Evolutionary conservation across 2,329 filamentous ascomycete species (phyloP), one percentile per base, ranked within the genome.

Genomic region (Colletotrichum incanum): DNA sequence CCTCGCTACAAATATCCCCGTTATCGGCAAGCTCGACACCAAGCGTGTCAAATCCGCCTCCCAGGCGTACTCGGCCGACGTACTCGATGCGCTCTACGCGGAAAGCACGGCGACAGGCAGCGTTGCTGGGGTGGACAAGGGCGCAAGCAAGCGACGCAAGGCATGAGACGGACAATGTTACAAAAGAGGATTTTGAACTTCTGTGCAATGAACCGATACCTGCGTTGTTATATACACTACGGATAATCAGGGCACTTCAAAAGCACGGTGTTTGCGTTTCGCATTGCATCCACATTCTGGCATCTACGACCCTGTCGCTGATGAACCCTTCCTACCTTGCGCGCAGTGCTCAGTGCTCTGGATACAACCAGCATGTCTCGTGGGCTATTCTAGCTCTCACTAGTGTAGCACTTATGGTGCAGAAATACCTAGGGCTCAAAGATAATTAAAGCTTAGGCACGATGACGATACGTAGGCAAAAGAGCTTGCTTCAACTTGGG

Each of bases 21-120:
- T 88, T 41, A 87, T 96, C 73, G 93, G 91, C 62, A 86, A 86
- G 76, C 87, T 87, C 41, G 93, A 96, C 77, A 88, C 91, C 47
- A 88, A 89, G 80, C 86, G 87, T 67, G 86, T 86, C n/a, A 79
- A 77, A 72, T 75, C 79, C 49, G 78, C 80, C 3, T 77, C 82
- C 7, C 78, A 82, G 61, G 52, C 70, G 3, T 81, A 82, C 37
- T 83, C 83, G 61, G 79, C 87, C 1, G 85, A 86, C 49, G 81
- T 90, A 56, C 80, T 91, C 68, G 85, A 87, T 69, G 86, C 86
- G 14, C 76, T 86, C 26, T 68, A 67, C 26, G 82, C 83, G 7
- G 81, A 82, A 16, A 80, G 80, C 31, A 71, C 76, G 2, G 77
- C 79, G 2, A 76, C 76, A 23, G 76, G 78, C 18, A 67, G 76